A percentile compares a stretch with the other conserved stretches of the same genome.
Evolutionary conservation across 2,329 filamentous ascomycete species (phyloP).

Genomic region (Tolypocladium capitatum): DNA sequence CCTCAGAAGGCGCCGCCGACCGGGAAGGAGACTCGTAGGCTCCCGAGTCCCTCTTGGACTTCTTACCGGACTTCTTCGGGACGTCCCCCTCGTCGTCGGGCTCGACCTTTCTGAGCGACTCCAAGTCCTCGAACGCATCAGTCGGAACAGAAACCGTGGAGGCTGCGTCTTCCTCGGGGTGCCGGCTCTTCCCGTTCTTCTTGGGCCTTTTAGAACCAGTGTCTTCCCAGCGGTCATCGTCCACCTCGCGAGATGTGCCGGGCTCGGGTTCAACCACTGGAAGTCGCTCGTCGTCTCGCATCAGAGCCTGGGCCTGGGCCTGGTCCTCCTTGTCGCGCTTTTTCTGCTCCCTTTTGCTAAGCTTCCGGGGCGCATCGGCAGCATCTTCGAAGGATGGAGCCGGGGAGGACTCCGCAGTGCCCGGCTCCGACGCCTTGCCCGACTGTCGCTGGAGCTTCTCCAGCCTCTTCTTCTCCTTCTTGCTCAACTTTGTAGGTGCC

Average conservation of each 20-base stretch:
- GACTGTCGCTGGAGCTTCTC: conserved; percentile 21
- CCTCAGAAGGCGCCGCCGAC: conserved; percentile 22
- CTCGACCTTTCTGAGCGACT: conserved; percentile 3
- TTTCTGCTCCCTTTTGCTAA: conserved; percentile 21
- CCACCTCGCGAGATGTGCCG: conserved; percentile 6
- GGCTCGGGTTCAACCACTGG: conserved; percentile 7
- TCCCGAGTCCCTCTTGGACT: conserved; percentile 20
- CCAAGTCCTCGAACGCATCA: conserved; percentile 16
- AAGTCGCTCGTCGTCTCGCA: conserved; percentile 12
- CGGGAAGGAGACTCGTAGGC: conserved; percentile 18
- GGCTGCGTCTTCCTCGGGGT: conserved; percentile 12
- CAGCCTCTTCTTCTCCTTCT: conserved; percentile 35
- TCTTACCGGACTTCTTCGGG: conserved; percentile 20
- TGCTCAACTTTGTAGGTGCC: conserved; percentile 23
- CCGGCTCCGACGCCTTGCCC: conserved; percentile 3
- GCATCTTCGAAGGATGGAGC: conserved; percentile 9
- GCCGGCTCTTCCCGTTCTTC: conserved; percentile 16
- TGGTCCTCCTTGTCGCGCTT: conserved; percentile 28
- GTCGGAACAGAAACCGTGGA: conserved; percentile 15
- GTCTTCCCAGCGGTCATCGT: conserved; percentile 15
- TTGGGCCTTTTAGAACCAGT: conserved; percentile 11
- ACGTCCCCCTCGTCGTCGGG: conserved; percentile 23
- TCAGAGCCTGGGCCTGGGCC: conserved; percentile 13
- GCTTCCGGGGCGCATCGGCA: conserved; percentile 11
- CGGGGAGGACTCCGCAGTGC: conserved; percentile 1